phyloP scores from a whole-genome alignment of 805 yeast species.

The Suhomyces sp. region DNA sequence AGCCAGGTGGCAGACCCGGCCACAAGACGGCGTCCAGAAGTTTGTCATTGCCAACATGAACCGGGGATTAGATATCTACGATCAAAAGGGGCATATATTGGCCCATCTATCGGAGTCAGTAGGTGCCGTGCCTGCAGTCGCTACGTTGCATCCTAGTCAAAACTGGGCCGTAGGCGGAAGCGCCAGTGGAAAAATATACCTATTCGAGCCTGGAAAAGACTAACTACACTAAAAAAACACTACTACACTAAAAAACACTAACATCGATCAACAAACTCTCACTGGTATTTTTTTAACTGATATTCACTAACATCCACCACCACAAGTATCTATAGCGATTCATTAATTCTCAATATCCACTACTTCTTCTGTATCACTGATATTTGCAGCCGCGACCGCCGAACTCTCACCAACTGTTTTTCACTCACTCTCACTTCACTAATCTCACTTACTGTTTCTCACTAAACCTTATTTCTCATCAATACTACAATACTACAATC shows the following conservation, averaged over 20 bases:
- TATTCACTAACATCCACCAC: too few relatives aligned
- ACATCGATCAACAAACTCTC: too few relatives aligned
- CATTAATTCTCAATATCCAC: too few relatives aligned
- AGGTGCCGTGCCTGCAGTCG: conserved; percentile 92
- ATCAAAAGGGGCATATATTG: conserved; percentile 69
- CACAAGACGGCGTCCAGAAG: conserved; percentile 70
- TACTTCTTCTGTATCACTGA: too few relatives aligned
- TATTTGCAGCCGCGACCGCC: too few relatives aligned
- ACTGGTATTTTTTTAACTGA: too few relatives aligned
- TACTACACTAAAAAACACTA: neutral
- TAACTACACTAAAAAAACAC: neutral
- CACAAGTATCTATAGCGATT: too few relatives aligned
- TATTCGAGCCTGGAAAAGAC: conserved; percentile 37
- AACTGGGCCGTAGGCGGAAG: conserved; percentile 95
- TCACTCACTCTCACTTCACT: too few relatives aligned
- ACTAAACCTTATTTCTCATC: too few relatives aligned
- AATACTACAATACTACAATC: neutral
- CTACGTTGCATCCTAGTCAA: conserved; percentile 74
- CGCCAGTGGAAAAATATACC: conserved; percentile 84
- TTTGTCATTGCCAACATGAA: conserved; percentile 94
- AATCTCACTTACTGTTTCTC: too few relatives aligned
- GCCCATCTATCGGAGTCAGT: conserved; percentile 69
- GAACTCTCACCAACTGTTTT: too few relatives aligned
- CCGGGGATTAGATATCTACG: conserved; percentile 77
- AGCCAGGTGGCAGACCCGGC: conserved; percentile 78